Conservation (phyloP, 139 green algal species). For the Auxenochlorella protothecoides region DNA sequence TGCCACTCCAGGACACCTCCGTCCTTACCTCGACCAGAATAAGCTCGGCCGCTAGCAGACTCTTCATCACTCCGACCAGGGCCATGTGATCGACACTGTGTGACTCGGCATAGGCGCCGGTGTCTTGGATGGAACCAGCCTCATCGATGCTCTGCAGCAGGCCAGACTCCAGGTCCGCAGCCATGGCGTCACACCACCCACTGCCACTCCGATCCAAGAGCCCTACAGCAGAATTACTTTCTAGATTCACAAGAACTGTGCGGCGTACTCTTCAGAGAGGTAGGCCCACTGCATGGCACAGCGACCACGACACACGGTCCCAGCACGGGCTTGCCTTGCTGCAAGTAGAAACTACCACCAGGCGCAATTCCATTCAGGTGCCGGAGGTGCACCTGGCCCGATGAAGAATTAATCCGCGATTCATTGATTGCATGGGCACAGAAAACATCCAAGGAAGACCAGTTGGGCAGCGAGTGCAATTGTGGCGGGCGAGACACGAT, state of each 20-base stretch:
- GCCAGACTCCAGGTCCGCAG: slow-evolving; percentile 27
- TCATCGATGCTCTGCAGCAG: slow-evolving; percentile 48
- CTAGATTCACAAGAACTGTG: too few species aligned
- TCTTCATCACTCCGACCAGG: slow-evolving; percentile 79
- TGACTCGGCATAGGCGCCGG: slow-evolving; percentile 41
- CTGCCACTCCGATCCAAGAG: background rate
- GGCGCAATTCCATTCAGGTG: too few species aligned
- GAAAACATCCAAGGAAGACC: too few species aligned
- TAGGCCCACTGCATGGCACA: too few species aligned
- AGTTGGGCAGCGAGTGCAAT: slow-evolving; percentile 5
- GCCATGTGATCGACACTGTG: slow-evolving; percentile 49
- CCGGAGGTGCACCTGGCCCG: too few species aligned
- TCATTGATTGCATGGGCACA: too few species aligned
- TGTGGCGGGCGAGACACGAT: background rate
- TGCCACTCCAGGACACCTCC: background rate
- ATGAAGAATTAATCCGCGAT: too few species aligned
- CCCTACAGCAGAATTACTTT: background rate
- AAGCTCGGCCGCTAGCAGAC: slow-evolving; percentile 64
- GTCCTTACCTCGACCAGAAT: slow-evolving; percentile 54
- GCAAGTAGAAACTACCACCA: too few species aligned
- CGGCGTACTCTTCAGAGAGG: too few species aligned
- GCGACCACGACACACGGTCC: too few species aligned
- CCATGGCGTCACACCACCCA: too few species aligned
- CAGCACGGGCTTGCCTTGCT: too few species aligned
- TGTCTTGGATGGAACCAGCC: slow-evolving; percentile 50